A percentile compares a stretch with the other conserved stretches of the same genome.
These are phyloP conservation scores for Clavispora asparagi DNA, from an alignment of 805 yeast species.

Conservation along the genomic window DNA sequence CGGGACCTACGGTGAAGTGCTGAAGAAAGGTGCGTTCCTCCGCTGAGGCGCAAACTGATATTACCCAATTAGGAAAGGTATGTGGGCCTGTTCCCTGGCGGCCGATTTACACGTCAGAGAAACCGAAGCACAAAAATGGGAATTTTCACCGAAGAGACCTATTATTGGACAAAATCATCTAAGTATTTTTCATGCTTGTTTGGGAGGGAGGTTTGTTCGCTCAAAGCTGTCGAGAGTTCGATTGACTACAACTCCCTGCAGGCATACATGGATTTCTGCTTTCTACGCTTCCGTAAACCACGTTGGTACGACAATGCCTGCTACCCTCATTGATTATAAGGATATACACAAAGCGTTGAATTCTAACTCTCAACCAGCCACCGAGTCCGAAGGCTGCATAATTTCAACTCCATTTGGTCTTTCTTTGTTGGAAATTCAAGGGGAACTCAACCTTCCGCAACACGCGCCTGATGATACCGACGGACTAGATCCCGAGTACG, in stretches of 20 bases:
- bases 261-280: background rate
- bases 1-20: too few relatives aligned
- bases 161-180: too few relatives aligned
- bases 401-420: constrained; percentile 55
- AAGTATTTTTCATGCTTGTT: too few relatives aligned
- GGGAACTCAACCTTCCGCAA: constrained; percentile 51
- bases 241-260: too few relatives aligned
- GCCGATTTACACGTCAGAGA: background rate
- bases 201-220: too few relatives aligned
- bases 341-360: constrained; percentile 10
- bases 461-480: constrained; percentile 31
- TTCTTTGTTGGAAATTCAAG: constrained; percentile 65
- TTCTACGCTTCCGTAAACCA: background rate
- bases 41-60: too few relatives aligned
- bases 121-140: background rate
- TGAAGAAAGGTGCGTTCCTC: too few relatives aligned
- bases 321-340: constrained; percentile 9
- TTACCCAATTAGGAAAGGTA: background rate
- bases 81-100: background rate
- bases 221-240: too few relatives aligned
- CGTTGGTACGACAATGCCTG: constrained; percentile 7
- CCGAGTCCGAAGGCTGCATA: constrained; percentile 6
- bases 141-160: background rate
- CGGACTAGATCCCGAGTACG: constrained; percentile 25
- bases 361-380: background rate